Base-by-base conservation (phyloP, 352 stramenopile species). In the Pythium chondricola region DNA sequence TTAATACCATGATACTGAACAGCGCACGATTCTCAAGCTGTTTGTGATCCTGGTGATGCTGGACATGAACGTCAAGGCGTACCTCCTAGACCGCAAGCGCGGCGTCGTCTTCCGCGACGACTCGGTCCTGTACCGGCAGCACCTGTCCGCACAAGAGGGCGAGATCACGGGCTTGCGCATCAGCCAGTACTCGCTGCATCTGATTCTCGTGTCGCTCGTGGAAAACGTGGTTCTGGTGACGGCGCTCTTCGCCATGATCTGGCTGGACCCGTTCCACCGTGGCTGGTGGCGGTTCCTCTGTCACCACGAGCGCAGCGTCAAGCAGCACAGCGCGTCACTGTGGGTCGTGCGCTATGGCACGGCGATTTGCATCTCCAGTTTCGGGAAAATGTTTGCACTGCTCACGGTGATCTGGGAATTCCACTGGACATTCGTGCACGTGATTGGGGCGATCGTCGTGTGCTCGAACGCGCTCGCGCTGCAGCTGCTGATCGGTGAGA, bases 361-460 rank as follows among this genome's bases (percentile, higher is more conserved):
- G 36, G 74, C 78, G 39, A 74, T 88, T 59, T 86, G 78, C 56
- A 77, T 92, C 52, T 85, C 74, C 16, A 88, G 75, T 61, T 92
- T 92, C 52, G 80, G 77, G 31, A 92, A 92, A 52, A 69, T 89
- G 25, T 89, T 92, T 65, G 80, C 77, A 45, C 66, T 88, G 43
- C 60, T 92, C 22, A 92, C 75, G 2, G 77, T 92, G 26, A 92
- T 92, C 44, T 92, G 80, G 80, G 80, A 92, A 58, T 89, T 85
- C 61, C 66, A 92, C 54, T 89, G 80, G 80, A 88, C 71, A 26
- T 87, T 89, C 44, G 61, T 92, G 17, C 77, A 92, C 61, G 80
- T 92, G 27, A 89, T 88, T 46, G 80, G 74, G 35, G 69, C 57
- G 11, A 69, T 92, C 11, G 77, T 92, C 9, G 60, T 85, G 21